Conservation (phyloP, 805 yeast genomes). For the Candida ponderosae region DNA sequence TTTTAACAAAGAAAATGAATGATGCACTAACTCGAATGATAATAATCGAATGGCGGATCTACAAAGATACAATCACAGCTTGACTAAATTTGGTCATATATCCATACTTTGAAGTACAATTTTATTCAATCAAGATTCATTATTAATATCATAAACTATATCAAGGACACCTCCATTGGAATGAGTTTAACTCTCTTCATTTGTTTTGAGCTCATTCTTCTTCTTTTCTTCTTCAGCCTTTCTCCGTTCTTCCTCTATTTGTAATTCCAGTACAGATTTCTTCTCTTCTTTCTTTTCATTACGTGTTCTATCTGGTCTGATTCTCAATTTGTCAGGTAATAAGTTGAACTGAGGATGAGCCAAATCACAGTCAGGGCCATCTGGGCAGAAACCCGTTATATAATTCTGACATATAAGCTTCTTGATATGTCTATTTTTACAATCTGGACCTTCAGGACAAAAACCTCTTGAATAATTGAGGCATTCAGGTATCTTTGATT, state of each 20-base stretch:
- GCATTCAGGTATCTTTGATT: slow-evolving; percentile 82
- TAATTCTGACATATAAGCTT: slow-evolving; percentile 71
- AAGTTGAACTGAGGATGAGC: slow-evolving; percentile 78
- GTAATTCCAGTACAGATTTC: slow-evolving; percentile 18
- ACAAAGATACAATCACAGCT: too few species aligned
- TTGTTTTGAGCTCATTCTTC: neutral
- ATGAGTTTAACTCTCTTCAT: neutral
- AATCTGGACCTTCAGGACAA: slow-evolving; percentile 86
- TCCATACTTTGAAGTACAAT: too few species aligned
- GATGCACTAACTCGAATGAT: too few species aligned
- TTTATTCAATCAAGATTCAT: too few species aligned
- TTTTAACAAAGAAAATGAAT: too few species aligned
- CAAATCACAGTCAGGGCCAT: slow-evolving; percentile 61
- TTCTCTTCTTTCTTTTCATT: slow-evolving; percentile 4
- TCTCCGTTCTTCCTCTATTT: slow-evolving; percentile 18
- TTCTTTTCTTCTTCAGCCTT: neutral
- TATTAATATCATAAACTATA: too few species aligned
- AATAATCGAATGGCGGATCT: too few species aligned
- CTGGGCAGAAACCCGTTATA: slow-evolving; percentile 88
- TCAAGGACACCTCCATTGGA: too few species aligned
- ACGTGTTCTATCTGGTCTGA: slow-evolving; percentile 23
- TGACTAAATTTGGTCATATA: too few species aligned
- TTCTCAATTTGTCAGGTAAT: slow-evolving; percentile 31
- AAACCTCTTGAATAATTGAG: slow-evolving; percentile 78
- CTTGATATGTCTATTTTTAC: slow-evolving; percentile 74